These are phyloP conservation scores for Canavalia ensiformis DNA, from an alignment of 306 rosid genomes.

Conservation along the genomic window DNA sequence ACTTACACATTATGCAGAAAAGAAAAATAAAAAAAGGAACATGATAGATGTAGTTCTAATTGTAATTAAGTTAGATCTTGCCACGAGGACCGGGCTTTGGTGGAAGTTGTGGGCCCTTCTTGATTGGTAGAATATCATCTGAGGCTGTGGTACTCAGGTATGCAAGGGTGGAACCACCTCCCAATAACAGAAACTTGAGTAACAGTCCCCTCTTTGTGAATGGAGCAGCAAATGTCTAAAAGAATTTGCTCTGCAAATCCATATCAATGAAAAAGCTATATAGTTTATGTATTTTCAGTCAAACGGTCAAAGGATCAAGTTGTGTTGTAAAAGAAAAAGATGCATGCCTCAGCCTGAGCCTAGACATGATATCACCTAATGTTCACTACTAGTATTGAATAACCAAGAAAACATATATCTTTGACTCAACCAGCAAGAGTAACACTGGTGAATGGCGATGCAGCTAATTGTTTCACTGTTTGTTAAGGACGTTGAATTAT, in stretches of 20 bases:
- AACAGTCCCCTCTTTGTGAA: conserved; percentile 96
- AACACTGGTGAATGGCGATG: no score
- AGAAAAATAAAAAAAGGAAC: conserved; percentile 8
- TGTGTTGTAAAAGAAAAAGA: not conserved
- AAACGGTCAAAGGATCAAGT: not conserved
- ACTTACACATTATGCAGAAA: conserved; percentile 62
- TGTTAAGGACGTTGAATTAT: no score
- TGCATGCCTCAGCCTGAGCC: no score
- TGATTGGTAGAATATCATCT: conserved; percentile 85
- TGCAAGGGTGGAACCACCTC: conserved; percentile 91
- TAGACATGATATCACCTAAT: no score
- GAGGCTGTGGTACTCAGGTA: conserved; percentile 86
- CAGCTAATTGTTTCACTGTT: no score
- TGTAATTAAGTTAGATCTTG: conserved; percentile 70
- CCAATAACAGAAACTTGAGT: conserved; percentile 91
- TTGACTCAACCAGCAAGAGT: no score
- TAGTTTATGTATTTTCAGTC: not conserved
- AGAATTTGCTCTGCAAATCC: conserved; percentile 89
- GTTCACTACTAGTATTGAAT: no score
- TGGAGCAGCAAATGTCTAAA: conserved; percentile 98
- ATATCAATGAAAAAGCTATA: not conserved
- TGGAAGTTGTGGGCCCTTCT: conserved; percentile 98
- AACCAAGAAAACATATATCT: no score
- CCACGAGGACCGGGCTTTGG: conserved; percentile 94
- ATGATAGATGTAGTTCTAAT: conserved; percentile 16